Percentiles rank a stretch among this genome's conserved stretches.
These are phyloP conservation scores for Phytophthora meadii DNA, from an alignment of 352 stramenopile genomes.

Conservation along the genomic window DNA sequence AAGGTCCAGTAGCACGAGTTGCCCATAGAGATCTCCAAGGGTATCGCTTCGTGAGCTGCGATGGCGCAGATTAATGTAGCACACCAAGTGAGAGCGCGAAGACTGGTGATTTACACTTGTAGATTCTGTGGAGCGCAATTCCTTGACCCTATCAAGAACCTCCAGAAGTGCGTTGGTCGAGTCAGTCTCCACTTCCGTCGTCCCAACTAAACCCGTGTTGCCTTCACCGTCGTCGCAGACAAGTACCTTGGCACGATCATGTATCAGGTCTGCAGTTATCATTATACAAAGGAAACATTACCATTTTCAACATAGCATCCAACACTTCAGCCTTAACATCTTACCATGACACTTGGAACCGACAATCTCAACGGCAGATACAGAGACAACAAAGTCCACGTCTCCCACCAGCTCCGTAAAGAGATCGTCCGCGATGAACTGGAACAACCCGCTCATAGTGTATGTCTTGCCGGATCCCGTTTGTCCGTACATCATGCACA, in stretches of 20 bases:
- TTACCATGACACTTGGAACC: constrained; percentile 72
- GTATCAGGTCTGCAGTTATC: constrained; percentile 47
- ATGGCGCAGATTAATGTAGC: constrained; percentile 63
- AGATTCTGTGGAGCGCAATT: constrained; percentile 79
- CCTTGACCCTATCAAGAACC: constrained; percentile 70
- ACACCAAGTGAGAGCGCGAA: constrained; percentile 75
- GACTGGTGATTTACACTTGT: constrained; percentile 82
- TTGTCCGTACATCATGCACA: constrained; percentile 87
- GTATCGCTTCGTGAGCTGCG: constrained; percentile 10
- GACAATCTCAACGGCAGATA: constrained; percentile 69
- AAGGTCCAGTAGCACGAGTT: constrained; percentile 70
- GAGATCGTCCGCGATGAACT: constrained; percentile 78
- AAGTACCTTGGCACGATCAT: constrained; percentile 59
- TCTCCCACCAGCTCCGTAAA: constrained; percentile 55
- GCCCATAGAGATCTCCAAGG: constrained; percentile 46
- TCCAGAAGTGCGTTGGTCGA: constrained; percentile 71
- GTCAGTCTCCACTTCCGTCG: constrained; percentile 54
- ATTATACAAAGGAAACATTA: not conserved
- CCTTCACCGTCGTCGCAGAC: constrained; percentile 79
- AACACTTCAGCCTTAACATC: not conserved
- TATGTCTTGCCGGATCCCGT: constrained; percentile 80
- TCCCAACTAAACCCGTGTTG: constrained; percentile 70
- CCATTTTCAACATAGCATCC: no score
- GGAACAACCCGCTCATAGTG: constrained; percentile 88
- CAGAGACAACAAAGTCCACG: constrained; percentile 55